Base-by-base conservation (phyloP, 2,329 filamentous ascomycete genomes). In the Fusarium denticulatum region DNA sequence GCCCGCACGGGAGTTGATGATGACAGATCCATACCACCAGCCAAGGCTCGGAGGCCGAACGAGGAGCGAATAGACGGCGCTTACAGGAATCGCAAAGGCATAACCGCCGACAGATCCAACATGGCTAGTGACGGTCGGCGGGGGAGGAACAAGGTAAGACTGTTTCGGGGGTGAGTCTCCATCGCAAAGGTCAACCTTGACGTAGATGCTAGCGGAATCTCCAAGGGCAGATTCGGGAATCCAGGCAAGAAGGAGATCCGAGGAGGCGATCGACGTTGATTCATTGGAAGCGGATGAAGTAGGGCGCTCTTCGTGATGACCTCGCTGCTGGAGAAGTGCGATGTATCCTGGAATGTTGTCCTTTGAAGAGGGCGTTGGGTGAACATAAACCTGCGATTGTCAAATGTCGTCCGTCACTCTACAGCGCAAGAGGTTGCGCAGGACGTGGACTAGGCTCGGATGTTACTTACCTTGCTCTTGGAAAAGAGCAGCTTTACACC, bases 11-110 rank as follows among this genome's bases (percentile, higher is more conserved):
- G 94, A 94, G 81, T 99, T 99, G 84, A 99, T 94, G 64, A 99
- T 92, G 34, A 99, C 84, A 72, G 95, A 97, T 39, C 96, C 96
- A 81, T 97, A 98, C 96, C 96, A 99, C 97, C 96, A 99, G 22
- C 96, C 97, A 13, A 97, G 84, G 80, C 94, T 98, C 10, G 96
- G 97, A 7, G 96, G 96, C 5, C 96, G 91, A 43, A 99, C 92
- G 13, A 97, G 87, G 10, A 99, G 87, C 34, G 94, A 97, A 83
- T 97, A 99, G 69, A 99, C 92, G 72, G 96, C 93, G 74, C 91
- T 94, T 36, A 98, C 89, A 4, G 96, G 96, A 11, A 99, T 89
- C 4, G 96, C 95, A 80, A 99, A 99, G 3, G 96, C 91, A 80
- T 97, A 98, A 53, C 93, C 90, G 8, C 95, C 95, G 55, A 91